Percentiles rank a stretch among this genome's conserved stretches.
phyloP scores from a whole-genome alignment of 768 basidiomycete species.

The Naganishia friedmannii region DNA sequence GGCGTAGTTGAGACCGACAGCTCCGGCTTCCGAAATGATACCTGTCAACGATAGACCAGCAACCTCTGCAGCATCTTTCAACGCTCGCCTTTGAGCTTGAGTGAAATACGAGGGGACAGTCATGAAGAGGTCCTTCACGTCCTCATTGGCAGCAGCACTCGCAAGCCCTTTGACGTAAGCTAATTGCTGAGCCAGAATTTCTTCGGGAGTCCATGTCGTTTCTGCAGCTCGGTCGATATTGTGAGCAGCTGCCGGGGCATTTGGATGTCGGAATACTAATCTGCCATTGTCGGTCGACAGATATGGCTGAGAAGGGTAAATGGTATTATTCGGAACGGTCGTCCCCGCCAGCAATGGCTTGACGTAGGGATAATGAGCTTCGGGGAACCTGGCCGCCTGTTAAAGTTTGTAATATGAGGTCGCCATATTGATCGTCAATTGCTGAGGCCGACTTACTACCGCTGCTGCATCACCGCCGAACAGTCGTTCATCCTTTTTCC shows the following conservation, averaged over 20 bases:
- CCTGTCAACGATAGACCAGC: slow-evolving; percentile 79
- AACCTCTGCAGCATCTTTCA: slow-evolving; percentile 87
- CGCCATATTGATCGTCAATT: background rate
- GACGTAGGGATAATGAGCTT: slow-evolving; percentile 76
- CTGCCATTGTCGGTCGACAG: slow-evolving; percentile 36
- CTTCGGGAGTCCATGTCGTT: slow-evolving; percentile 73
- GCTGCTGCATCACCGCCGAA: slow-evolving; percentile 87
- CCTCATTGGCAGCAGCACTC: slow-evolving; percentile 63
- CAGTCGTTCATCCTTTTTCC: slow-evolving; percentile 80
- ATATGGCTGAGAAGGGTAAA: slow-evolving; percentile 45
- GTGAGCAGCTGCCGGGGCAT: slow-evolving; percentile 34
- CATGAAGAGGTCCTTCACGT: slow-evolving; percentile 76
- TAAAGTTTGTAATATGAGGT: slow-evolving; percentile 19
- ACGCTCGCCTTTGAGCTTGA: slow-evolving; percentile 84
- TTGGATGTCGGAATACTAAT: slow-evolving; percentile 45
- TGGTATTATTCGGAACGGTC: slow-evolving; percentile 27
- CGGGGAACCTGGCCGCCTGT: slow-evolving; percentile 87
- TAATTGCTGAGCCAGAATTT: slow-evolving; percentile 90
- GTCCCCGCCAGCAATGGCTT: slow-evolving; percentile 71
- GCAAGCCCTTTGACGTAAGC: slow-evolving; percentile 85
- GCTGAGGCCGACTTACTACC: slow-evolving; percentile 61
- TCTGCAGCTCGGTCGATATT: slow-evolving; percentile 32
- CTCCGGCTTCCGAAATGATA: slow-evolving; percentile 77
- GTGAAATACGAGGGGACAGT: slow-evolving; percentile 88
- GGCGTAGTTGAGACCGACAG: slow-evolving; percentile 93